Evolutionary conservation across 345 rosid species (phyloP), one percentile per base, ranked within the genome.

Genomic region (Kandelia obovata): DNA sequence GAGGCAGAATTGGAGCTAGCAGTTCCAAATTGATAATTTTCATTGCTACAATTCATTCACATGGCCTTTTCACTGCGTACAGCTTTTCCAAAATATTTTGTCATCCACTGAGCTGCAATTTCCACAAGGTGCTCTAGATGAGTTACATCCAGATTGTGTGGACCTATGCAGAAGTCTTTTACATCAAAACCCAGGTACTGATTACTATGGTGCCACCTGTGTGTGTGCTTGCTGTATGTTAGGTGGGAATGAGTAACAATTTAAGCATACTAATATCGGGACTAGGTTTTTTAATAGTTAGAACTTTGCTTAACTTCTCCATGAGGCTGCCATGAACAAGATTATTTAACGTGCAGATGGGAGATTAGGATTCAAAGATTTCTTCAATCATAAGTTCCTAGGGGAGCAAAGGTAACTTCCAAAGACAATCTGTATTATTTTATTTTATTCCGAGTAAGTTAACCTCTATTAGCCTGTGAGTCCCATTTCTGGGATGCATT

Each of bases 21-120:
- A 27, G n/a, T 1, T 70, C 57, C 21, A 46, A 64, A 20, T 57
- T 30, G 47, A 37, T 28, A 69, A 23, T 21, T 66, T 69, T 67
- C 61, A 62, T 52, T 57, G 30, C 62, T 62, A 20, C 7, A 59
- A 62, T 58, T n/a, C 70, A 49, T 60, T 70, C 10, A 17, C 34
- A 1, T 58, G 79, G 64, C 68, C 58, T 60, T 32, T 66, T 57
- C 76, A 52, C 53, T 86, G 65, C 61, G 1, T 59, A 17, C 91
- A 91, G 95, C 92, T 91, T 71, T 91, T 88, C 72, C 85, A 84
- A 74, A 91, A 88, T 61, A 84, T 91, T 67, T 82, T 88, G 82
- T 75, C 80, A 68, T 87, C 89, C 61, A 80, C 87, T 62, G 89
- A 87, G 87, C 81, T 86, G 72, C 85, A 57, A 61, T 91, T 91